Conservation (phyloP, 345 rosid genomes). For the Linum tenue region DNA sequence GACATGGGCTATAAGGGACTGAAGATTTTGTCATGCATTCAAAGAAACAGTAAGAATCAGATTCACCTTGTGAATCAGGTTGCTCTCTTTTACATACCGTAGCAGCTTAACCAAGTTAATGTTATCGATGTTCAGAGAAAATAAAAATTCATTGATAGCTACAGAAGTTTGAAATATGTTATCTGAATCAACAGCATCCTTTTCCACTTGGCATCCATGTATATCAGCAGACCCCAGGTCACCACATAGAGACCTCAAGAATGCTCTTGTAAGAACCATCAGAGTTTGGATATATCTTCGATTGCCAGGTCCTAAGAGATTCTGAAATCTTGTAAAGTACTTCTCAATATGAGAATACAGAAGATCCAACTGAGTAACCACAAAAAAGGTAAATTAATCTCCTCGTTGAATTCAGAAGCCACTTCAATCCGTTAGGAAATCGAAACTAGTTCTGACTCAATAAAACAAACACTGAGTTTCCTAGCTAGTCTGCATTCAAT, state of each 20-base stretch:
- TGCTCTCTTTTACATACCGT: conserved; percentile 70
- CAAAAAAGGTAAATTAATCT: conserved; percentile 8
- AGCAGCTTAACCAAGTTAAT: conserved; percentile 77
- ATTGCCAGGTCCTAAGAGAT: conserved; percentile 74
- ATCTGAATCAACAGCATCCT: conserved; percentile 26
- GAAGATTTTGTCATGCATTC: conserved; percentile 4
- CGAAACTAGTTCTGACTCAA: too few relatives aligned
- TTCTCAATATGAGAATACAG: conserved; percentile 51
- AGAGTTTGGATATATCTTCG: conserved; percentile 88
- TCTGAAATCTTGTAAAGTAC: conserved; percentile 63
- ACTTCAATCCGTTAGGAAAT: not conserved
- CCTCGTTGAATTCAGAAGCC: not conserved
- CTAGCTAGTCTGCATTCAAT: not conserved
- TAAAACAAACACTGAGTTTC: too few relatives aligned
- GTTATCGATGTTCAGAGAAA: conserved; percentile 74
- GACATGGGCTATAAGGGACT: conserved; percentile 10
- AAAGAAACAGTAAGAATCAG: conserved; percentile 9
- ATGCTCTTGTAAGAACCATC: conserved; percentile 56
- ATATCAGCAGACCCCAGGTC: conserved; percentile 24
- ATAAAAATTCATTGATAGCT: conserved; percentile 77
- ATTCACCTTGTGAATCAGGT: conserved; percentile 74
- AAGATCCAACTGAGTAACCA: conserved; percentile 50
- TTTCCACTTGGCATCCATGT: conserved; percentile 25
- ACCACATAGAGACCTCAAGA: conserved; percentile 41
- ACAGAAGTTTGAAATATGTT: conserved; percentile 37